Evolutionary conservation across 2,329 filamentous ascomycete species (phyloP), one percentile per base, ranked within the genome.

Genomic region (Trichoderma oligosporum): DNA sequence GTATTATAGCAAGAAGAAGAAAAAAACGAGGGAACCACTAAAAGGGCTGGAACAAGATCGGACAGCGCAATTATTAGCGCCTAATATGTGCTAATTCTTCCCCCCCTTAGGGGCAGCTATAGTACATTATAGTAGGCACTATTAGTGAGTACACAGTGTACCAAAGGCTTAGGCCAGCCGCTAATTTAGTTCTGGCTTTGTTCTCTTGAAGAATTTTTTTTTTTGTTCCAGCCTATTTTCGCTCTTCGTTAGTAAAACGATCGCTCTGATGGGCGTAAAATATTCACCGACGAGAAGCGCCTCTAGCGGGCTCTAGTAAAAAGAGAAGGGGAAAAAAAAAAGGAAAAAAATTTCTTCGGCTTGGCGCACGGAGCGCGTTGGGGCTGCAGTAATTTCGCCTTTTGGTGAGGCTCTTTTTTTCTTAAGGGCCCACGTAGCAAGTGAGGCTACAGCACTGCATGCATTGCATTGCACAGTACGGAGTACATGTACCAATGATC

Each of bases 381-480:
- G 41, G 29, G 49, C 35, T 35, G 27, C 38, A n/a, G 27, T 35
- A 25, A 9, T 25, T 20, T 44, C 22, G n/a, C n/a, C 7, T 33
- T 4, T 44, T 11, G 27, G 16, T 22, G 49, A 53, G 20, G 29
- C 41, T 42, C 22, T 35, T 44, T 27, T 42, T 44, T n/a, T 12
- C 22, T 12, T 35, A 18, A 25, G 18, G 29, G 49, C 27, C 39
- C 49, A 53, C 29, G 9, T 35, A n/a, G 18, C 4, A 53, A 29
- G 49, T 53, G 49, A 53, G 49, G 49, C 49, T 53, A 39, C 36
- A 29, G 36, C n/a, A n/a, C n/a, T n/a, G n/a, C n/a, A n/a, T n/a
- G n/a, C n/a, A n/a, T n/a, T n/a, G n/a, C n/a, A n/a, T n/a, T n/a
- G n/a, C n/a, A n/a, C n/a, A n/a, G n/a, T n/a, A n/a, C n/a, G n/a